A percentile compares a stretch with the other conserved stretches of the same genome.
Conservation (phyloP, 257 asterid genomes). For the Fraxinus americana region DNA sequence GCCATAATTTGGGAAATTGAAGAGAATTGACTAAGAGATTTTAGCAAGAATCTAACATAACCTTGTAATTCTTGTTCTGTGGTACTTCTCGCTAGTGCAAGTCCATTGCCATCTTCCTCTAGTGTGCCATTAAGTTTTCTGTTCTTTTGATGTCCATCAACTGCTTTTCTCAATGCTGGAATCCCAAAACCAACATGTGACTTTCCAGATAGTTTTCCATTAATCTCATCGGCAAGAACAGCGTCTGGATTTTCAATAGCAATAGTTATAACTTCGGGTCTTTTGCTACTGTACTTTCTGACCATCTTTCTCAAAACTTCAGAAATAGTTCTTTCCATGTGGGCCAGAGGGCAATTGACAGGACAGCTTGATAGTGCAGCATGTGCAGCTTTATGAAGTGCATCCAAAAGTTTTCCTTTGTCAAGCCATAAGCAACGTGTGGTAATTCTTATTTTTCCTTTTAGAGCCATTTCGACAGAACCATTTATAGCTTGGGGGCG, state of each 20-base stretch:
- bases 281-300: slow-evolving; percentile 88
- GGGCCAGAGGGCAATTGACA: slow-evolving; percentile 71
- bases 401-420: slow-evolving; percentile 95
- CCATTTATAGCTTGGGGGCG: slow-evolving; percentile 69
- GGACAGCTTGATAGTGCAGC: slow-evolving; percentile 96
- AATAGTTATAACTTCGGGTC: slow-evolving; percentile 89
- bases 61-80: slow-evolving; percentile 60
- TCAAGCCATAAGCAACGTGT: slow-evolving; percentile 99
- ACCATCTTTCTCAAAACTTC: slow-evolving; percentile 92
- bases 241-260: slow-evolving; percentile 86
- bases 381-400: slow-evolving; percentile 94
- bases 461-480: slow-evolving; percentile 54
- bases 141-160: slow-evolving; percentile 53
- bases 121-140: slow-evolving; percentile 36
- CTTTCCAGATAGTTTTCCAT: slow-evolving; percentile 68
- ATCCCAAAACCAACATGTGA: slow-evolving; percentile 49
- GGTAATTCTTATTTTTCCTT: slow-evolving; percentile 93
- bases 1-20: background rate
- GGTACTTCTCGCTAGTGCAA: slow-evolving; percentile 36
- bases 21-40: background rate
- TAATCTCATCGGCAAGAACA: slow-evolving; percentile 83
- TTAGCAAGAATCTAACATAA: slow-evolving; percentile 30
- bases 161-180: slow-evolving; percentile 56
- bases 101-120: slow-evolving; percentile 53
- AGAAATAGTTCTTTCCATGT: slow-evolving; percentile 92